phyloP scores from a whole-genome alignment of 352 stramenopile genomes.

The Phytophthora litchii region DNA sequence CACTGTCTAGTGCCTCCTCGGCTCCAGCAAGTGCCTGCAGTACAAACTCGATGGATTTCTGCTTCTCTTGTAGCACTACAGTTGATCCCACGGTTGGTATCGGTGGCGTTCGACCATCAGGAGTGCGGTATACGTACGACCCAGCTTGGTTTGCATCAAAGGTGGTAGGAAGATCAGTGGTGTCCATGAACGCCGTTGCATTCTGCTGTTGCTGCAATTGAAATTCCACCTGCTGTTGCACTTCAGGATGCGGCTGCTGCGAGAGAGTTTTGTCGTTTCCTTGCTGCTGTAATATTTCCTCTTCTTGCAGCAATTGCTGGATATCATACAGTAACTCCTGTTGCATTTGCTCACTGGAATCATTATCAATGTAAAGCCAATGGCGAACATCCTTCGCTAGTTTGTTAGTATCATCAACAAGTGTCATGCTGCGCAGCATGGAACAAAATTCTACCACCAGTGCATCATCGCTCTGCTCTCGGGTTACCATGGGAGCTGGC shows the following conservation, averaged over 20 bases:
- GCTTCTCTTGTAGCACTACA: conserved; percentile 27
- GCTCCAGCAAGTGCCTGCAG: conserved; percentile 41
- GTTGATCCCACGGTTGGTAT: conserved; percentile 7
- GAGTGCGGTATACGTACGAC: conserved; percentile 6
- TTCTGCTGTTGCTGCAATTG: conserved; percentile 23
- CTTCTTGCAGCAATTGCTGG: conserved; percentile 46
- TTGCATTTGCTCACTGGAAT: conserved; percentile 59
- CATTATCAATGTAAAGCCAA: conserved; percentile 49
- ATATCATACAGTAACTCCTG: conserved; percentile 53
- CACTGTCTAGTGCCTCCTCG: conserved; percentile 49
- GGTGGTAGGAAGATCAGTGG: conserved; percentile 5
- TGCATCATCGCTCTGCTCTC: conserved; percentile 38
- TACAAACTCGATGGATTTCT: conserved; percentile 36
- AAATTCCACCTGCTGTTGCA: conserved; percentile 17
- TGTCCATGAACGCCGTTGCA: conserved; percentile 11
- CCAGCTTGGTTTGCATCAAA: conserved; percentile 12
- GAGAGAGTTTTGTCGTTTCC: conserved; percentile 2
- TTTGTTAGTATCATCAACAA: conserved; percentile 36
- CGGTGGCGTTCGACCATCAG: conserved; percentile 3
- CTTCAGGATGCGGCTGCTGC: conserved; percentile 1
- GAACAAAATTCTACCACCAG: conserved; percentile 45
- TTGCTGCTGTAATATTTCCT: conserved; percentile 31
- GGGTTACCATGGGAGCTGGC: not conserved
- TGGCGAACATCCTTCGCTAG: conserved; percentile 47
- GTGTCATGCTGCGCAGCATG: conserved; percentile 38